phyloP scores from a whole-genome alignment of 129 eudicot species.

The Solidago caesia region DNA sequence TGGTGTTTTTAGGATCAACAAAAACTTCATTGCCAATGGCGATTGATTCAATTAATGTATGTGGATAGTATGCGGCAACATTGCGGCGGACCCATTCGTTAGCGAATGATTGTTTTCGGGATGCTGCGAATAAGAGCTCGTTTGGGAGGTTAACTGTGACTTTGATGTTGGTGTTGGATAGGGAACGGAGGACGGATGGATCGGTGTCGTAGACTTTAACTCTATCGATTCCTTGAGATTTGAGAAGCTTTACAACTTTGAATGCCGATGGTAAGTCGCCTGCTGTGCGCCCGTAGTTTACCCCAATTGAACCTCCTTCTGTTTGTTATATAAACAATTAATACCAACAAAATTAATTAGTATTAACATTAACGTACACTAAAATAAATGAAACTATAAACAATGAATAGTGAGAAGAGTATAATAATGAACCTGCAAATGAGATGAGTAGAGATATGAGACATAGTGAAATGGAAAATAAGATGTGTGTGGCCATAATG shows the following conservation, averaged over 20 bases:
- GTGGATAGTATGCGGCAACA: conserved; percentile 65
- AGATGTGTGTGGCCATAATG: conserved; percentile 34
- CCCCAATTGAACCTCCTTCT: conserved; percentile 79
- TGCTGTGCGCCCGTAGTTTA: conserved; percentile 79
- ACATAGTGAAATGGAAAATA: conserved; percentile 19
- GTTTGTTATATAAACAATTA: conserved; percentile 8
- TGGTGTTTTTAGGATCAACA: conserved; percentile 71
- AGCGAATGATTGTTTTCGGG: conserved; percentile 69
- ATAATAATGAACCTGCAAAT: conserved; percentile 30
- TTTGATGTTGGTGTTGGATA: conserved; percentile 59
- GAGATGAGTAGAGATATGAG: conserved; percentile 28
- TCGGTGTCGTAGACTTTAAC: conserved; percentile 89
- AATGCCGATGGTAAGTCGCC: conserved; percentile 75
- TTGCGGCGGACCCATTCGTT: conserved; percentile 56
- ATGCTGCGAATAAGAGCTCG: conserved; percentile 66
- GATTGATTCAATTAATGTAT: conserved; percentile 71
- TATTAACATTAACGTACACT: background rate
- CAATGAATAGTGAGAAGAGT: background rate
- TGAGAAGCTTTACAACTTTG: conserved; percentile 59
- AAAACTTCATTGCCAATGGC: conserved; percentile 95
- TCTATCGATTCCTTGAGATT: conserved; percentile 61
- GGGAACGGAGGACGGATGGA: conserved; percentile 74
- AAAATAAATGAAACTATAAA: background rate
- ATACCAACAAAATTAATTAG: background rate
- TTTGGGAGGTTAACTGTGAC: conserved; percentile 83